These are phyloP conservation scores for Colletotrichum filicis DNA, from an alignment of 2,329 filamentous ascomycete genomes.

Conservation along the genomic window DNA sequence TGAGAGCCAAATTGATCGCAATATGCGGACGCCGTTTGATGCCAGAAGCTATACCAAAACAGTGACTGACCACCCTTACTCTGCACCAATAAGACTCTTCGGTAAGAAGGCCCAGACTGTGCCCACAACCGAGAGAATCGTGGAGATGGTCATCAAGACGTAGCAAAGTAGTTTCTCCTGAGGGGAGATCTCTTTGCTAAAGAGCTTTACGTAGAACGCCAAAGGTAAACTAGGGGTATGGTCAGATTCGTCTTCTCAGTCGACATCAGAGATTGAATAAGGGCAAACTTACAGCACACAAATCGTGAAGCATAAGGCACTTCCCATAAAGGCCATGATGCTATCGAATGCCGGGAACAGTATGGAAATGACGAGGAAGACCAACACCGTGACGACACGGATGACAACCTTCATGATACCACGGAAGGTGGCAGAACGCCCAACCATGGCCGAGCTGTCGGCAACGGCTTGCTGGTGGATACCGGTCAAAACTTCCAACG, in stretches of 20 bases:
- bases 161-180: constrained; percentile 75
- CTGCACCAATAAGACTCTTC: constrained; percentile 74
- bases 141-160: constrained; percentile 75
- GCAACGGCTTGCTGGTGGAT: constrained; percentile 67
- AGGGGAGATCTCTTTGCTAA: constrained; percentile 74
- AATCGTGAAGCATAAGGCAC: constrained; percentile 90
- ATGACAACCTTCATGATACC: constrained; percentile 69
- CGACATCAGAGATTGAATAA: neutral
- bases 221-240: constrained; percentile 70
- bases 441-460: constrained; percentile 58
- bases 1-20: neutral
- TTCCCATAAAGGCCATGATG: constrained; percentile 92
- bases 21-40: neutral
- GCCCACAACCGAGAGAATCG: constrained; percentile 77
- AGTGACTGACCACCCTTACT: constrained; percentile 41
- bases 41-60: neutral
- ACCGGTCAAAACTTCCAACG: constrained; percentile 82
- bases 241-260: constrained; percentile 7
- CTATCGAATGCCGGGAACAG: constrained; percentile 82
- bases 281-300: constrained; percentile 75
- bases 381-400: constrained; percentile 72
- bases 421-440: constrained; percentile 67
- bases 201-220: constrained; percentile 90
- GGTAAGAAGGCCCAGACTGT: constrained; percentile 92
- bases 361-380: constrained; percentile 80